These are phyloP conservation scores for Mimosa pudica DNA, from an alignment of 306 rosid genomes.

Conservation along the genomic window DNA sequence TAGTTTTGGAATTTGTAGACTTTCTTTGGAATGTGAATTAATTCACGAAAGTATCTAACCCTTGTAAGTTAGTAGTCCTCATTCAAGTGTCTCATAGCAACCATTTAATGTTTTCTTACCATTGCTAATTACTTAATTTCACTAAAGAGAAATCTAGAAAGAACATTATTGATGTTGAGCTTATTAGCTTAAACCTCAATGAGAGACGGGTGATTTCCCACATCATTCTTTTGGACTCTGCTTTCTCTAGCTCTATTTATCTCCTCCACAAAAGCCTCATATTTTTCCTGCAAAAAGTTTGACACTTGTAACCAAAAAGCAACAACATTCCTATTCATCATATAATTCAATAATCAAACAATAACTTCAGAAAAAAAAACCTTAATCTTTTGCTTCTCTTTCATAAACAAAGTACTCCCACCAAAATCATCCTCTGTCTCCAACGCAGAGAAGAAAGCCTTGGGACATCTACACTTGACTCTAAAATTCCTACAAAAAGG, in stretches of 20 bases:
- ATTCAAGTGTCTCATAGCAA: no score
- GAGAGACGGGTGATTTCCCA: constrained; percentile 48
- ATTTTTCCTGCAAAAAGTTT: constrained; percentile 50
- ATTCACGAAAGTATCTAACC: neutral
- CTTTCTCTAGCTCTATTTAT: constrained; percentile 34
- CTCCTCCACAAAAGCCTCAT: constrained; percentile 44
- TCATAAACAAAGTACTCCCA: constrained; percentile 35
- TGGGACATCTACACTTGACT: constrained; percentile 54
- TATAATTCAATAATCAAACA: neutral
- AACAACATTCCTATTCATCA: neutral
- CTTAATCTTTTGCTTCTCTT: constrained; percentile 43
- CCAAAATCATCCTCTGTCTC: constrained; percentile 27
- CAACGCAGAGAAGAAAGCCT: constrained; percentile 55
- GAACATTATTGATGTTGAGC: neutral
- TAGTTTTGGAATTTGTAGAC: neutral
- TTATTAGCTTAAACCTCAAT: constrained; percentile 47
- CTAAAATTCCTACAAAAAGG: constrained; percentile 57
- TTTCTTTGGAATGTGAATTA: neutral
- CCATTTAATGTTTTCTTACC: no score
- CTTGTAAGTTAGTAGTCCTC: neutral
- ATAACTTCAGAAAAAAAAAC: constrained; percentile 13
- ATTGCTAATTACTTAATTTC: neutral
- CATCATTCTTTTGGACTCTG: constrained; percentile 16
- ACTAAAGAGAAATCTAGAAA: neutral
- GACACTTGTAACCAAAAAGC: constrained; percentile 4